A percentile compares a stretch with the other conserved stretches of the same genome.
phyloP scores from a whole-genome alignment of 495 filamentous ascomycete species.

The Tirmania nivea region DNA sequence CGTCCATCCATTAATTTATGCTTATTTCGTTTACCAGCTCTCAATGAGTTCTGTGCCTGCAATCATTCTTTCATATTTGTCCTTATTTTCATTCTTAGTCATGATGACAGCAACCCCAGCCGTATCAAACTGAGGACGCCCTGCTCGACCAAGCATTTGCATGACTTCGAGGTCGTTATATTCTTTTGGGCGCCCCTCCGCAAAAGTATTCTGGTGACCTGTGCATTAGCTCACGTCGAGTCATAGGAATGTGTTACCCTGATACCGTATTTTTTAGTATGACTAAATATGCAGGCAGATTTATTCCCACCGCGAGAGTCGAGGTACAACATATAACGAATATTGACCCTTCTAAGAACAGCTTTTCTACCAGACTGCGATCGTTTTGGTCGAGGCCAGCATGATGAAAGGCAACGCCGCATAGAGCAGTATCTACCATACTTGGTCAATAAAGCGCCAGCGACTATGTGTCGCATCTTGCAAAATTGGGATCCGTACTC shows the following conservation, averaged over 20 bases:
- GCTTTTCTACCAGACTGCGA: slow-evolving; percentile 45
- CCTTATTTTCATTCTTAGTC: slow-evolving; percentile 44
- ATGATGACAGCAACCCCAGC: slow-evolving; percentile 73
- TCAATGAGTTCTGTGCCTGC: slow-evolving; percentile 67
- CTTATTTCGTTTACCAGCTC: slow-evolving; percentile 32
- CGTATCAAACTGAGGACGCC: slow-evolving; percentile 78
- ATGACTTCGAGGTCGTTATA: slow-evolving; percentile 87
- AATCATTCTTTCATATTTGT: slow-evolving; percentile 62
- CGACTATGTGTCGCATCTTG: not conserved
- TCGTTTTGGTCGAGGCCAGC: slow-evolving; percentile 60
- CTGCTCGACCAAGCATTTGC: slow-evolving; percentile 94
- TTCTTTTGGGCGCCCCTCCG: slow-evolving; percentile 42
- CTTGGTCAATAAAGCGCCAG: not conserved
- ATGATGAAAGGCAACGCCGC: slow-evolving; percentile 85
- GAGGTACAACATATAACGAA: slow-evolving; percentile 89
- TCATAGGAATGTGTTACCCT: no score
- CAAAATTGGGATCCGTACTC: not conserved
- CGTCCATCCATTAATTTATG: not conserved
- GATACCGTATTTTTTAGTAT: slow-evolving; percentile 50
- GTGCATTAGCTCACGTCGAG: no score
- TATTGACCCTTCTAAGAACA: slow-evolving; percentile 53
- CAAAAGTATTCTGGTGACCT: slow-evolving; percentile 27
- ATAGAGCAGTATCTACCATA: slow-evolving; percentile 29
- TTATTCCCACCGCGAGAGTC: slow-evolving; percentile 81
- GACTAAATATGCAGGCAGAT: slow-evolving; percentile 80